Evolutionary conservation across 2,329 filamentous ascomycete species (phyloP), one percentile per base, ranked within the genome.

Genomic region (Chaetomium strumarium): DNA sequence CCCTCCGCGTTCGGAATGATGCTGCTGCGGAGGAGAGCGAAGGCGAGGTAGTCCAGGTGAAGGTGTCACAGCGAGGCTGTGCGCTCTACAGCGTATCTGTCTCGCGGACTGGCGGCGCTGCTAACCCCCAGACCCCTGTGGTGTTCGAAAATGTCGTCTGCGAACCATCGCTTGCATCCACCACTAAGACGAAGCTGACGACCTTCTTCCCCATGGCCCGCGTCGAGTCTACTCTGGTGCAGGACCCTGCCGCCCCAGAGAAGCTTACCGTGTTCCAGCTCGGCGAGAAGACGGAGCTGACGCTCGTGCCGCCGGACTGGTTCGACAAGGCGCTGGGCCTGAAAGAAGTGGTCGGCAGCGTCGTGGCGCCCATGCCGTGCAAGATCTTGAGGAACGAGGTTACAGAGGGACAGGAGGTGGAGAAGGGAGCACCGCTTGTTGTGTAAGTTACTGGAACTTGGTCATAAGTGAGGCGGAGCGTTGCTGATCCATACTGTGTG

Each of bases 301-400:
- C 69, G 10, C 69, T 85, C n/a, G 66, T 78, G 38, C 71, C 72
- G 16, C 90, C 92, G 0, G 75, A 76, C 41, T 99, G 91, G 90
- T 86, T 87, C 53, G 88, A 90, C 62, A 92, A 95, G 70, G 90
- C 90, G 0, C 75, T 96, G 8, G 91, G 92, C 0, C 73, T 88
- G 57, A 91, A 89, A 67, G 89, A 95, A 64, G 79, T 80, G 0
- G 77, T 84, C 7, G 91, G 92, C 55, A 93, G 86, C 49, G 90
- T 97, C 1, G 77, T 88, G 20, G 90, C 93, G 19, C 93, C 93
- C 0, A 99, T 99, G 93, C 93, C 93, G 1, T 97, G 93, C 72
- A 97, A 97, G 73, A 86, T 99, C 24, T 72, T 99, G 56, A 83
- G 89, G 59, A 93, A 96, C 44, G 88, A 96, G 68, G 90, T 96